Percentiles rank a stretch among this genome's conserved stretches.
Evolutionary conservation across 208 protist species (phyloP).

Genomic region (Leishmania amazonensis): DNA sequence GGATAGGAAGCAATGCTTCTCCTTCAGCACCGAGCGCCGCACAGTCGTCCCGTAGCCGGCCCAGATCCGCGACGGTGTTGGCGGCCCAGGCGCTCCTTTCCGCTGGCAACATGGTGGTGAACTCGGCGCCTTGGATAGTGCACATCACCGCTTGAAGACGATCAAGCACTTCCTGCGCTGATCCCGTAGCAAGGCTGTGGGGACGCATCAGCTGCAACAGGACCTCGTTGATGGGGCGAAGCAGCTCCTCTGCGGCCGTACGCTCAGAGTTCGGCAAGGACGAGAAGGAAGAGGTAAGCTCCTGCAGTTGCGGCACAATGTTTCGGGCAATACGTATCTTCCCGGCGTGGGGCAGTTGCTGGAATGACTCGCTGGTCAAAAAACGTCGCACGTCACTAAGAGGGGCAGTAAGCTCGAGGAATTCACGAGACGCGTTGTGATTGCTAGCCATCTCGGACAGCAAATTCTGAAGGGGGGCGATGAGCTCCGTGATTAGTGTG

Average conservation of each 20-base stretch:
- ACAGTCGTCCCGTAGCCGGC: conserved; percentile 32
- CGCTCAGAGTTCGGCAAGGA: conserved; percentile 44
- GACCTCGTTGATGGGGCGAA: conserved; percentile 45
- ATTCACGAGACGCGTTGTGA: conserved; percentile 26
- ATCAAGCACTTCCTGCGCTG: conserved; percentile 31
- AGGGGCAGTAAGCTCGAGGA: conserved; percentile 37
- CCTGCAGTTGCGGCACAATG: conserved; percentile 55
- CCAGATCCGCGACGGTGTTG: conserved; percentile 27
- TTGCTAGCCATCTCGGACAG: conserved; percentile 31
- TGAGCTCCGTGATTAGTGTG: conserved; percentile 43
- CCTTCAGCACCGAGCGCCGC: conserved; percentile 25
- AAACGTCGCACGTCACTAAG: conserved; percentile 45
- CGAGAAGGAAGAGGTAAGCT: conserved; percentile 37
- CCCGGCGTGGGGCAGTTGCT: conserved; percentile 27
- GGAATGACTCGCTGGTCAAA: conserved; percentile 43
- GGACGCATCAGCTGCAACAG: conserved; percentile 21
- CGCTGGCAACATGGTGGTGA: conserved; percentile 28
- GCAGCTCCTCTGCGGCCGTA: conserved; percentile 35
- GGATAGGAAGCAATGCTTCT: conserved; percentile 30
- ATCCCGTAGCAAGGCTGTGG: not conserved
- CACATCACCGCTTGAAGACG: conserved; percentile 48
- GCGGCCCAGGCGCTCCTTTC: conserved; percentile 35
- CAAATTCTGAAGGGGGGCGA: conserved; percentile 55
- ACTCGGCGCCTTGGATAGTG: conserved; percentile 42
- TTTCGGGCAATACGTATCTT: conserved; percentile 29